Conservation (phyloP, 768 basidiomycete species). For the Russula brevipes region DNA sequence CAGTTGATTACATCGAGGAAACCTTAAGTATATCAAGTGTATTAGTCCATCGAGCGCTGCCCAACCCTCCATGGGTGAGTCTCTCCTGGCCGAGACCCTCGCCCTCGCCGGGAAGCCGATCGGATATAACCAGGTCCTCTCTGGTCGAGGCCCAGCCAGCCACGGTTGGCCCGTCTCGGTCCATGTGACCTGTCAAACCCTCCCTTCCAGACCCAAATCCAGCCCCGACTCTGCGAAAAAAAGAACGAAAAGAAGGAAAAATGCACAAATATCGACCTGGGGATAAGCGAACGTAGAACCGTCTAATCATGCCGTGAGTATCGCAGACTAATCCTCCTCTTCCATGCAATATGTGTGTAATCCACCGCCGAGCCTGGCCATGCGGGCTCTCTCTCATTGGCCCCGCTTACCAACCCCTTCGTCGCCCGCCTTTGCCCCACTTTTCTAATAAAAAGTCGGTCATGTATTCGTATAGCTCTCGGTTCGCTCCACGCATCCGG, state of each 20-base stretch:
- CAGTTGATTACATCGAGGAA: slow-evolving; percentile 13
- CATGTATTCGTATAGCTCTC: slow-evolving; percentile 87
- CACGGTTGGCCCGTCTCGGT: neutral
- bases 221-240: neutral
- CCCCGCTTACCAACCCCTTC: slow-evolving; percentile 48
- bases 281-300: neutral
- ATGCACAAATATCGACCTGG: neutral
- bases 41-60: slow-evolving; percentile 1
- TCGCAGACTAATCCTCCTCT: neutral
- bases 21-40: slow-evolving; percentile 20
- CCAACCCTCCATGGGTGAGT: neutral
- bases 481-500: slow-evolving; percentile 61
- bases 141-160: slow-evolving; percentile 6
- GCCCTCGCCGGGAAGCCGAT: slow-evolving; percentile 6
- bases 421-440: slow-evolving; percentile 81
- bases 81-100: slow-evolving; percentile 13
- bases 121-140: slow-evolving; percentile 12
- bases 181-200: slow-evolving; percentile 4
- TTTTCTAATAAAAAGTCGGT: slow-evolving; percentile 80
- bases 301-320: too few species aligned
- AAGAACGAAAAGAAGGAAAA: neutral
- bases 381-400: slow-evolving; percentile 8
- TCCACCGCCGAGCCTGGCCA: neutral
- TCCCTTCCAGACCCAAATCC: slow-evolving; percentile 9
- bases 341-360: neutral